Conservation (phyloP, 106 monocot species). For the Dioscorea alata region DNA sequence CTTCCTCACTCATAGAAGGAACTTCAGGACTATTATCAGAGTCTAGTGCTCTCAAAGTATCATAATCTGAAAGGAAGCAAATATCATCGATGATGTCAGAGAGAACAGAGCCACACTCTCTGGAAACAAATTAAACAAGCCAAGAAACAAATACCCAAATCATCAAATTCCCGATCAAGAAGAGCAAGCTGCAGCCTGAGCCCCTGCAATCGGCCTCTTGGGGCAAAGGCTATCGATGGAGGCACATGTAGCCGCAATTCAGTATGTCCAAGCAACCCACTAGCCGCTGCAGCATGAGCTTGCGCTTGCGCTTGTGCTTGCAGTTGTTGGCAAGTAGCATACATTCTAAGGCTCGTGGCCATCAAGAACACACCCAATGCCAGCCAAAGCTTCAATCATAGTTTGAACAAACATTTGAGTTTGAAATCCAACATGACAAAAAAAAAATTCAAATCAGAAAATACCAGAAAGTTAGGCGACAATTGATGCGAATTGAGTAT, state of each 20-base stretch:
- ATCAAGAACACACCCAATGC: conserved; percentile 43
- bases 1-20: conserved; percentile 93
- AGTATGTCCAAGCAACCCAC: conserved; percentile 77
- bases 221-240: conserved; percentile 40
- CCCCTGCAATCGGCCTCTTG: conserved; percentile 38
- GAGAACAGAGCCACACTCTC: too few relatives aligned
- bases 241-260: conserved; percentile 81
- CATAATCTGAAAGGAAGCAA: conserved; percentile 58
- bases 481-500: conserved; percentile 70
- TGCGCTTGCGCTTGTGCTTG: conserved; percentile 90
- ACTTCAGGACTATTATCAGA: conserved; percentile 51
- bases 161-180: conserved; percentile 90
- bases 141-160: conserved; percentile 38
- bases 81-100: too few relatives aligned
- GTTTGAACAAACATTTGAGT: not conserved
- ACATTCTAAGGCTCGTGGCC: conserved; percentile 46
- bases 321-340: conserved; percentile 85
- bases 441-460: not conserved
- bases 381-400: conserved; percentile 34
- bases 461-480: conserved; percentile 92
- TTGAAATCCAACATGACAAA: not conserved
- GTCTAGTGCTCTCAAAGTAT: conserved; percentile 86
- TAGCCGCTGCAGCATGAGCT: conserved; percentile 31
- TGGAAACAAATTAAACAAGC: not conserved
- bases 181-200: conserved; percentile 92